These are phyloP conservation scores for Fusarium tjaetaba DNA, from an alignment of 2,329 filamentous ascomycete species.

Conservation along the genomic window DNA sequence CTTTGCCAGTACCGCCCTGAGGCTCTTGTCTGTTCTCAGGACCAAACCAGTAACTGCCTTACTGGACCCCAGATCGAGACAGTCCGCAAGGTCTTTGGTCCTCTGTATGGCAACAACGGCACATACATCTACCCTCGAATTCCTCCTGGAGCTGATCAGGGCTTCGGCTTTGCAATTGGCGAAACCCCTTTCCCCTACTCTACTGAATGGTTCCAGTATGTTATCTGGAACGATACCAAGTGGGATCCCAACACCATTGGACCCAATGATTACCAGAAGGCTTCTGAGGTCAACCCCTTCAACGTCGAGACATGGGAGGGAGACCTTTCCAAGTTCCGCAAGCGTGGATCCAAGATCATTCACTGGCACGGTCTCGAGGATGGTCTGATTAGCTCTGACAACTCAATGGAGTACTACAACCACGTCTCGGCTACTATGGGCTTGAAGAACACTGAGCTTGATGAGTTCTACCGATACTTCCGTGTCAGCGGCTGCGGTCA, in stretches of 20 bases:
- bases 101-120: slow-evolving; percentile 44
- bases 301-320: slow-evolving; percentile 48
- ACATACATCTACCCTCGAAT: slow-evolving; percentile 34
- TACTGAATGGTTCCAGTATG: slow-evolving; percentile 50
- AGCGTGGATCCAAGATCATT: slow-evolving; percentile 55
- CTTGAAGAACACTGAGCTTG: slow-evolving; percentile 47
- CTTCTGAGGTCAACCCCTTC: slow-evolving; percentile 26
- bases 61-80: slow-evolving; percentile 16
- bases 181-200: slow-evolving; percentile 16
- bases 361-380: slow-evolving; percentile 56
- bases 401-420: slow-evolving; percentile 43
- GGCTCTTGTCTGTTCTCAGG: no score
- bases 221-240: slow-evolving; percentile 51
- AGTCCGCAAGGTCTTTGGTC: slow-evolving; percentile 23
- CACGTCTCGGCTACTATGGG: slow-evolving; percentile 40
- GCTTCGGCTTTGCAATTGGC: slow-evolving; percentile 40
- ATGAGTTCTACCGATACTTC: slow-evolving; percentile 64
- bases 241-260: slow-evolving; percentile 45
- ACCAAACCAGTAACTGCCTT: slow-evolving; percentile 19
- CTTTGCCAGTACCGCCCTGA: slow-evolving; percentile 57
- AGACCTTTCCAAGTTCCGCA: slow-evolving; percentile 51
- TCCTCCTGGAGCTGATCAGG: slow-evolving; percentile 38
- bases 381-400: slow-evolving; percentile 32
- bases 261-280: slow-evolving; percentile 54
- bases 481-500: slow-evolving; percentile 60